phyloP scores from a whole-genome alignment of 306 rosid species.

The Cicer chorassanicum region DNA sequence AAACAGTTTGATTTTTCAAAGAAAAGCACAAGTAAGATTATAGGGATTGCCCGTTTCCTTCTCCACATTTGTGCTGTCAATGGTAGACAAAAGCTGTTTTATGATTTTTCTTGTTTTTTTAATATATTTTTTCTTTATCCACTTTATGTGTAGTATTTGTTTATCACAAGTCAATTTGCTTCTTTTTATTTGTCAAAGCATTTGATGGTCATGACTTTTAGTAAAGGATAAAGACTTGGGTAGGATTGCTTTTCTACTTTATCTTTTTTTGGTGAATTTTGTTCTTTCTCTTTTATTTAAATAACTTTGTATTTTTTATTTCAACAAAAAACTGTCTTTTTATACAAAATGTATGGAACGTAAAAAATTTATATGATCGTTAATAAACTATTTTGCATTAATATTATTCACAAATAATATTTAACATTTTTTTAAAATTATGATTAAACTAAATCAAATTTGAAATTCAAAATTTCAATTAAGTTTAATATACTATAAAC shows the following conservation, averaged over 20 bases:
- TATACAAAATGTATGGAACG: background rate
- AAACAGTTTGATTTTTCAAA: background rate
- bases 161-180: constrained; percentile 26
- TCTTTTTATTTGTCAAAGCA: constrained; percentile 32
- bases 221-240: background rate
- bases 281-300: background rate
- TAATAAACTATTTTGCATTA: background rate
- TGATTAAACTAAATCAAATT: no score
- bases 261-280: background rate
- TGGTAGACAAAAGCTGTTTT: background rate
- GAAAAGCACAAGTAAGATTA: background rate
- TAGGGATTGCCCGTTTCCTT: constrained; percentile 36
- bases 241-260: constrained; percentile 20
- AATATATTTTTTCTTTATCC: background rate
- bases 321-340: background rate
- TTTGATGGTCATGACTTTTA: background rate
- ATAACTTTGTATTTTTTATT: background rate
- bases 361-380: background rate
- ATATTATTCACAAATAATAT: background rate
- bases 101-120: constrained; percentile 14
- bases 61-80: constrained; percentile 57
- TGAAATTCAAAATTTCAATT: no score
- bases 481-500: no score
- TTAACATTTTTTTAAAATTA: no score
- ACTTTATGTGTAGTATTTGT: background rate